A percentile compares a stretch with the other conserved stretches of the same genome.
These are phyloP conservation scores for Diaporthe humulicola DNA, from an alignment of 2,329 filamentous ascomycete genomes.

Conservation along the genomic window DNA sequence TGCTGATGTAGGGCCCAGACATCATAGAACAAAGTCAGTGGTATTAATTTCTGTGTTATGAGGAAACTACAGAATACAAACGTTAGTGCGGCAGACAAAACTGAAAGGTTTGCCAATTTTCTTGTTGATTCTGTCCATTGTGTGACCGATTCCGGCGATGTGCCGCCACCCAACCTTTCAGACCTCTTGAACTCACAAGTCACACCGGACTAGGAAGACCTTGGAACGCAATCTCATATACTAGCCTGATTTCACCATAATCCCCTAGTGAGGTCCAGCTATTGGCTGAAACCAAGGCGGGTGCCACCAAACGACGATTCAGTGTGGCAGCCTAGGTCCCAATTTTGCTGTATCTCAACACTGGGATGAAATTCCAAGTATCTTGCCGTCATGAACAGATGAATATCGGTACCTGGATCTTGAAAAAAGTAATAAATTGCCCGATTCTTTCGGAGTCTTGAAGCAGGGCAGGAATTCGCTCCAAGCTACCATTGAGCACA, in stretches of 20 bases:
- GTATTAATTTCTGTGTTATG: not conserved
- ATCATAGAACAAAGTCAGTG: no score
- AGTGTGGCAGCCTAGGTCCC: not conserved
- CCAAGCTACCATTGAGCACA: not conserved
- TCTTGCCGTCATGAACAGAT: no score
- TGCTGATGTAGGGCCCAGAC: not conserved
- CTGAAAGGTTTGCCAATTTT: not conserved
- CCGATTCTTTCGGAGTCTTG: not conserved
- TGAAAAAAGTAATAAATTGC: not conserved
- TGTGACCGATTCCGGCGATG: constrained; percentile 11
- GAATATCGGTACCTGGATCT: not conserved
- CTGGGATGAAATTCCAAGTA: not conserved
- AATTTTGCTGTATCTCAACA: not conserved
- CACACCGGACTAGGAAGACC: not conserved
- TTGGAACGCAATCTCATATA: no score
- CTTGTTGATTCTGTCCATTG: not conserved
- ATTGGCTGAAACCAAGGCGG: no score
- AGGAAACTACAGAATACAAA: no score
- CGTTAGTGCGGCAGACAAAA: no score
- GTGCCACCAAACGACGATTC: no score
- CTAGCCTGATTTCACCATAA: not conserved
- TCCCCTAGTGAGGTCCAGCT: not conserved
- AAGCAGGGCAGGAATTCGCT: not conserved
- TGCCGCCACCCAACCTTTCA: not conserved
- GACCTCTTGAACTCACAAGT: not conserved